Evolutionary conservation across 805 yeast species (phyloP), one percentile per base, ranked within the genome.

Genomic region (Wickerhamomyces subpelliculosus): DNA sequence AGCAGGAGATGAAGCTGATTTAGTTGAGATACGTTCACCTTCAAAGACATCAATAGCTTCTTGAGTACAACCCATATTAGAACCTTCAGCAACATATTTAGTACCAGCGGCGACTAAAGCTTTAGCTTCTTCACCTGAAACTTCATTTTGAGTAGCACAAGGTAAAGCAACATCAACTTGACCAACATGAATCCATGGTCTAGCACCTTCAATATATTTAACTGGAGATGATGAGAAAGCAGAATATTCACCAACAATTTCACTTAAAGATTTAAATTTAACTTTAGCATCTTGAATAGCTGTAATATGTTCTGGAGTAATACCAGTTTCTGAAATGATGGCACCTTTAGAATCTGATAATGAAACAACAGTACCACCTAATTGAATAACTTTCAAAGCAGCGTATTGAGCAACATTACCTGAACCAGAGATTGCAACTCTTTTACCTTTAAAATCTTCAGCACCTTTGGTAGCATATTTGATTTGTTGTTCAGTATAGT

Each of bases 321-420:
- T 81, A 65, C 97, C 97, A 40, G 69, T 63, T 62, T 78, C 80
- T 47, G 82, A 70, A 49, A 89, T 72, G 60, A 85, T 82, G 43
- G 89, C 55, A 68, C 98, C 98, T 72, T 83, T 83, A 40, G 97
- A 90, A 71, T 90, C 98, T 43, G 96, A 87, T 51, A 90, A 74
- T 27, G 96, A 86, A 37, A 90, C 84, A 57, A 90, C 97, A 46
- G 78, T 81, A 58, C 95, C 97, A 55, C 98, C 98, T 56, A 93
- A 79, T 75, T 93, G 97, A 48, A 90, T 87, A 49, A 83, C 94
- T 78, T 90, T 90, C 64, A 90, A 75, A 42, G 98, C 98, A 58
- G 98, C 98, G 72, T 77, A 90, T 74, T 90, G 98, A 44, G 98
- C 98, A 64, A 90, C 98, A 71, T 90, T 90, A 70, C 98, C 98